Evolutionary conservation across 345 rosid species (phyloP).

Genomic region (Hypericum perforatum): DNA sequence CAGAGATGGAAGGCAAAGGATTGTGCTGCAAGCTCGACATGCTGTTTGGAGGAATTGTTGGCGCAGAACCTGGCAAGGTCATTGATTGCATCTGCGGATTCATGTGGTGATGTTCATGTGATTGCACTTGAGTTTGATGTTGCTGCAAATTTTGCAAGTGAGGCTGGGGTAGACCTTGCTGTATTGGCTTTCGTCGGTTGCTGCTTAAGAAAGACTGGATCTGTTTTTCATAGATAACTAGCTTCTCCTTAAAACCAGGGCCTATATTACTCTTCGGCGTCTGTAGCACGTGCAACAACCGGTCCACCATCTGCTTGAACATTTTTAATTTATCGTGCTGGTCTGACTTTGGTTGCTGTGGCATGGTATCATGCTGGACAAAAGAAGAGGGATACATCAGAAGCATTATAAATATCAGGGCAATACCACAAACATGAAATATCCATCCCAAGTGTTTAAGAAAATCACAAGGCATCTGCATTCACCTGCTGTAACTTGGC

Average conservation of each 20-base stretch:
- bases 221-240: conserved; percentile 64
- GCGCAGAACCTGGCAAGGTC: conserved; percentile 48
- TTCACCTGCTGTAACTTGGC: conserved; percentile 57
- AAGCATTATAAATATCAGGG: background rate
- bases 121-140: conserved; percentile 49
- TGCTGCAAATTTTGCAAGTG: conserved; percentile 63
- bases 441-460: background rate
- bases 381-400: conserved; percentile 7
- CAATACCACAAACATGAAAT: background rate
- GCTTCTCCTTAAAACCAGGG: conserved; percentile 54
- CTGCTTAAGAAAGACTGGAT: conserved; percentile 43
- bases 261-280: conserved; percentile 40
- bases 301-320: conserved; percentile 63
- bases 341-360: conserved; percentile 57
- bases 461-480: conserved; percentile 1
- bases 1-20: conserved; percentile 58
- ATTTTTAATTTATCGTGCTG: conserved; percentile 60
- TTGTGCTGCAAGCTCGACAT: conserved; percentile 59
- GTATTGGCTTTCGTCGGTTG: conserved; percentile 48
- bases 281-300: conserved; percentile 38
- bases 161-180: conserved; percentile 59
- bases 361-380: conserved; percentile 53
- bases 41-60: conserved; percentile 49
- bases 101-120: conserved; percentile 54
- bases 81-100: conserved; percentile 60